Conservation (phyloP, 2,329 filamentous ascomycete species). For the Pyrenochaeta sp. region DNA sequence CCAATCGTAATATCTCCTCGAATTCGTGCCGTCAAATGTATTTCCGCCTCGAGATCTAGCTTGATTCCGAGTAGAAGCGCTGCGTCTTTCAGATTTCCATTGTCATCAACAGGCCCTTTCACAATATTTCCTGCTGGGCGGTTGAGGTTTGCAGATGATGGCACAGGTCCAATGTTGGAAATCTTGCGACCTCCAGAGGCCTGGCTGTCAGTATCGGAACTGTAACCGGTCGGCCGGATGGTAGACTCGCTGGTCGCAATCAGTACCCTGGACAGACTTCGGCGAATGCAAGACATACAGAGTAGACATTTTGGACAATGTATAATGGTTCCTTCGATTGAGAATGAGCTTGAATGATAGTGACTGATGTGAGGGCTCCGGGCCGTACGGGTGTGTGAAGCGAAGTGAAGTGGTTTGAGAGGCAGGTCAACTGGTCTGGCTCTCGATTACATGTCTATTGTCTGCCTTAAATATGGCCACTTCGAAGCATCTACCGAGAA, state of each 20-base stretch:
- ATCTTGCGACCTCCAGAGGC: conserved; percentile 49
- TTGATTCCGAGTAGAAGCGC: conserved; percentile 69
- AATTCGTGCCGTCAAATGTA: conserved; percentile 67
- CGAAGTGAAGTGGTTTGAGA: conserved; percentile 19
- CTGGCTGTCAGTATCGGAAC: conserved; percentile 50
- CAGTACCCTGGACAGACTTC: conserved; percentile 1
- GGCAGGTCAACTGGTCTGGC: conserved; percentile 36
- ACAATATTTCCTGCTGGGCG: conserved; percentile 56
- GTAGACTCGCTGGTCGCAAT: conserved; percentile 31
- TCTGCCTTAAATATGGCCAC: conserved; percentile 35
- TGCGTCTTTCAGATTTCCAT: conserved; percentile 65
- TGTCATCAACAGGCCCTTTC: conserved; percentile 63
- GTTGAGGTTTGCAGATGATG: conserved; percentile 49
- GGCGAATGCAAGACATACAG: conserved; percentile 40
- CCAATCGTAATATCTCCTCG: conserved; percentile 68
- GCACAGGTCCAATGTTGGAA: conserved; percentile 39
- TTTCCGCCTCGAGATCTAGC: conserved; percentile 68
- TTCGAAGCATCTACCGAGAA: conserved; percentile 3
- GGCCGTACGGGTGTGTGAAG: conserved; percentile 16
- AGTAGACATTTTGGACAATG: conserved; percentile 31
- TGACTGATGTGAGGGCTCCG: conserved; percentile 15
- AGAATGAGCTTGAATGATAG: not conserved
- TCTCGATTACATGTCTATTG: conserved; percentile 11
- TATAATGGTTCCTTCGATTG: not conserved
- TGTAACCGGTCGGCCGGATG: conserved; percentile 39